Evolutionary conservation across 2,329 filamentous ascomycete genomes (phyloP).

Genomic region (Septoria linicola): DNA sequence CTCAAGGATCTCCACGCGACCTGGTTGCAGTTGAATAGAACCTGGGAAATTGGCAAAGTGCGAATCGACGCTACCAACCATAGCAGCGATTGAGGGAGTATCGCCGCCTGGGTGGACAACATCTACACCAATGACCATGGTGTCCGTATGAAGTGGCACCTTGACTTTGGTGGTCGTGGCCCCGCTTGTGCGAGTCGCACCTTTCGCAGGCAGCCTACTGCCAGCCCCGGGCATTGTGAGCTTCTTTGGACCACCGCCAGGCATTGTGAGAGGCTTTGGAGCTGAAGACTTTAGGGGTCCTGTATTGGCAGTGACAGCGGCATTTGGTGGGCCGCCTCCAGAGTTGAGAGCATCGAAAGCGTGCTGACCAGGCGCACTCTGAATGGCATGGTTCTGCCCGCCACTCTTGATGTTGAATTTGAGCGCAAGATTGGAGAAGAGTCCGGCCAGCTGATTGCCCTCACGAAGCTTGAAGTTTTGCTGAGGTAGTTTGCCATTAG

Average conservation of each 20-base stretch:
- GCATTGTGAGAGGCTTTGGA: not conserved
- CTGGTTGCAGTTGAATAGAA: constrained; percentile 39
- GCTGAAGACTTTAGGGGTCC: no score
- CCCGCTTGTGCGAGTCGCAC: no score
- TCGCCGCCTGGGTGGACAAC: constrained; percentile 42
- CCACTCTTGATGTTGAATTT: constrained; percentile 11
- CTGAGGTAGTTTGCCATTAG: not conserved
- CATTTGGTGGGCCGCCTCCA: not conserved
- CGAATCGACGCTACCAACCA: constrained; percentile 43
- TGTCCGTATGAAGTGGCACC: constrained; percentile 22
- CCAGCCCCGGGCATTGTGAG: not conserved
- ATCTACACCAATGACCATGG: constrained; percentile 46
- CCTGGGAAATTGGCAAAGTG: constrained; percentile 38
- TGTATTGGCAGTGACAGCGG: no score
- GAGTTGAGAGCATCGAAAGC: not conserved
- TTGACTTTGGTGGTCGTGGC: no score
- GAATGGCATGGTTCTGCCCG: constrained; percentile 7
- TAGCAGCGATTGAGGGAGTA: constrained; percentile 43
- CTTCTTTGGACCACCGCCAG: not conserved
- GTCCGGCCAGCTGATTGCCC: not conserved
- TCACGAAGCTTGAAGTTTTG: not conserved
- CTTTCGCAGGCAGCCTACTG: no score
- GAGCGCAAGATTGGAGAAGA: constrained; percentile 9
- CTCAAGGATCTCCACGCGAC: constrained; percentile 32
- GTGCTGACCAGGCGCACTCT: not conserved